Conservation (phyloP, 1,284 basidiomycete species). For the Fomes fomentarius region DNA sequence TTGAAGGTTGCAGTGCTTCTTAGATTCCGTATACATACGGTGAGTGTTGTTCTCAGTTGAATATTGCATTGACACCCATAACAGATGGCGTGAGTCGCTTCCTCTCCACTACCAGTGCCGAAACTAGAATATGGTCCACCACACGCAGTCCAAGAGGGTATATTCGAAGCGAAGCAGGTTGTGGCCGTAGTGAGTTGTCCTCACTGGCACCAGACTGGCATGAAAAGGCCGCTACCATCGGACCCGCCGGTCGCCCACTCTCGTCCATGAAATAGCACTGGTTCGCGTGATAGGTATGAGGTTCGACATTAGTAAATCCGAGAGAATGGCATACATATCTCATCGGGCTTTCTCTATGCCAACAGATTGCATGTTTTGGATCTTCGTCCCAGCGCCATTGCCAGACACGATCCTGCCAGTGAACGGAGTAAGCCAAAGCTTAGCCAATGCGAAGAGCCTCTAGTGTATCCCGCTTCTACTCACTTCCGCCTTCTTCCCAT, state of each 20-base stretch:
- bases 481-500: conserved; percentile 24
- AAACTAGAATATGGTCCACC: conserved; percentile 31
- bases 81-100: conserved; percentile 28
- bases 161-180: conserved; percentile 25
- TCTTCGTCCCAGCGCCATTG: conserved; percentile 30
- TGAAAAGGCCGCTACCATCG: conserved; percentile 27
- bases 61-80: conserved; percentile 15
- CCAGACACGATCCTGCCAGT: conserved; percentile 26
- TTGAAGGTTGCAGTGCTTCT: no score
- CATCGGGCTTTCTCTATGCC: conserved; percentile 30
- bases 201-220: conserved; percentile 5
- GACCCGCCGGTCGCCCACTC: conserved; percentile 10
- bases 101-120: conserved; percentile 31
- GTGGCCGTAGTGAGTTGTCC: conserved; percentile 18
- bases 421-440: background rate
- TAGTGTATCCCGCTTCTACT: background rate
- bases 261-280: conserved; percentile 28
- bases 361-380: conserved; percentile 22
- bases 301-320: no score
- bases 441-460: background rate
- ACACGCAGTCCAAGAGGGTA: conserved; percentile 27
- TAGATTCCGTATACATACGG: no score
- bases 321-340: conserved; percentile 32
- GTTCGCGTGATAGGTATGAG: background rate
- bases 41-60: conserved; percentile 18